phyloP scores from a whole-genome alignment of 108 stramenopile genomes.

The Skeletonema grethae region DNA sequence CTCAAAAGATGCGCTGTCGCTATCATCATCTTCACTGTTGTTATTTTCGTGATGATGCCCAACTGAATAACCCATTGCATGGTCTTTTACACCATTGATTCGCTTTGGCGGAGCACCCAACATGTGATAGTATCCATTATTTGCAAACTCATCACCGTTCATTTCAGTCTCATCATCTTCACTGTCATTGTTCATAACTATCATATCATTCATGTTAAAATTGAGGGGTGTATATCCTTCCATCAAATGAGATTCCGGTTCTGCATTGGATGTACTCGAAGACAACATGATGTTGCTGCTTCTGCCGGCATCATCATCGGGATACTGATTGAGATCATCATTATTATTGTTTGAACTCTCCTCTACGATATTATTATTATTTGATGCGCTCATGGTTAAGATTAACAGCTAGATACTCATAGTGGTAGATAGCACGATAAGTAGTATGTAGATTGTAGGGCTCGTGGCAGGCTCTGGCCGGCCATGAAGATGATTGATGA shows the following conservation, averaged over 20 bases:
- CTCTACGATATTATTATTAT: not conserved
- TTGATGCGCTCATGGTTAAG: not conserved
- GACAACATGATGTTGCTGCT: not conserved
- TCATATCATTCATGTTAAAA: conserved; percentile 41
- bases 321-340: not conserved
- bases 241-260: conserved; percentile 14
- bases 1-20: not conserved
- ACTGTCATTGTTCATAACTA: conserved; percentile 12
- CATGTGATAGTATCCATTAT: conserved; percentile 37
- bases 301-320: not conserved
- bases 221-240: conserved; percentile 52
- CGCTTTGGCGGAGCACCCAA: conserved; percentile 27
- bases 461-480: too few species aligned
- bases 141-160: conserved; percentile 14
- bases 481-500: too few species aligned
- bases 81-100: conserved; percentile 38
- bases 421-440: not conserved
- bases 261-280: not conserved
- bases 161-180: conserved; percentile 8
- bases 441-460: too few species aligned
- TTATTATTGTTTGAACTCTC: not conserved
- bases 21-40: conserved; percentile 10
- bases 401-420: not conserved
- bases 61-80: conserved; percentile 10
- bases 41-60: not conserved